Base-by-base conservation (phyloP, 495 filamentous ascomycete genomes). In the Aspergillus wentii region DNA sequence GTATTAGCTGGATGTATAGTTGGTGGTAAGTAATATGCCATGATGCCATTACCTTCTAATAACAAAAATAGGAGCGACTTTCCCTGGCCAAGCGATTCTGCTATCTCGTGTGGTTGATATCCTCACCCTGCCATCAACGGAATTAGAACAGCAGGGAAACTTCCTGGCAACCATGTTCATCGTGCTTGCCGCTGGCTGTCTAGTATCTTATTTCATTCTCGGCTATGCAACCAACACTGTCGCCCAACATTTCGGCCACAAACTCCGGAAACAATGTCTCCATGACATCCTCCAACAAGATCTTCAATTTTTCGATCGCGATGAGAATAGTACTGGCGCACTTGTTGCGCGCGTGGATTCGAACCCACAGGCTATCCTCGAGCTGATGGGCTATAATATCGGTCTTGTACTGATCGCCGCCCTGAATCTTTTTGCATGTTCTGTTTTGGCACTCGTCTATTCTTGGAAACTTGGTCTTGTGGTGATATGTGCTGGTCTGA, bases 121-220 rank as follows among this genome's bases (percentile, higher is more conserved):
- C n/a, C n/a, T n/a, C n/a, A 31, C 29, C 29, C 8, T 31, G 8
- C 29, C 29, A 31, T 8, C 14, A 15, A 31, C 29, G 29, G 29
- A 31, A 31, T 31, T 31, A 31, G 29, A 31, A 17, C 33, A n/a
- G n/a, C n/a, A n/a, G n/a, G n/a, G n/a, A n/a, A 68, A 66, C 32
- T 81, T 82, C 40, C 78, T 75, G 67, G 72, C 77, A 17, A 43
- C 81, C 15, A 82, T 82, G 73, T 82, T 82, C 44, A 70, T 82
- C 15, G 60, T 71, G 11, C 56, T 82, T 1, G 74, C 69, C 15
- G 43, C 69, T 13, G 70, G 65, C 19, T 61, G 66, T n/a, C 62
- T 66, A 0, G 40, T 74, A 13, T 57, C 67, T 27, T 82, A 80
- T 42, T 70, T 72, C 36, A 26, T 16, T 14, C 22, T 35, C 18